Conservation (phyloP, 495 filamentous ascomycete genomes). For the Hyaloscypha bicolor region DNA sequence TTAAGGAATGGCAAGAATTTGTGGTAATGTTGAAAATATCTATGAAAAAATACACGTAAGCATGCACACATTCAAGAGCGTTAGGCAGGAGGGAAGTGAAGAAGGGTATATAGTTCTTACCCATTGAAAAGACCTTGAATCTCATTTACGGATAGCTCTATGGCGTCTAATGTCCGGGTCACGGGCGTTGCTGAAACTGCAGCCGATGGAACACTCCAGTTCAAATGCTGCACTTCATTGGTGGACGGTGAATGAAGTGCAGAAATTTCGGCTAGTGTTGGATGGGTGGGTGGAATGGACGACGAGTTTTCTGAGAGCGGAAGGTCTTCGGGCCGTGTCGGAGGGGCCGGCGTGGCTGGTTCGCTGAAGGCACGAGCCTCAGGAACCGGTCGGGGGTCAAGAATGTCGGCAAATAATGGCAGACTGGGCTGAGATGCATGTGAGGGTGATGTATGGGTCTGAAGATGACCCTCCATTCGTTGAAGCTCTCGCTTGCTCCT, state of each 20-base stretch:
- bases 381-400: neutral
- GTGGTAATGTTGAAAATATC: conserved; percentile 76
- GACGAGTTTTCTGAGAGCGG: conserved; percentile 38
- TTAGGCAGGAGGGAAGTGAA: neutral
- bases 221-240: neutral
- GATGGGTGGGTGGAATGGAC: conserved; percentile 45
- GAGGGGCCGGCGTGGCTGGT: neutral
- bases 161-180: conserved; percentile 67
- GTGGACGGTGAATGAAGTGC: neutral
- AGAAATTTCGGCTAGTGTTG: conserved; percentile 31
- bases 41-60: neutral
- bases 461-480: neutral
- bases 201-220: too few species aligned
- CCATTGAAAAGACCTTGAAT: conserved; percentile 64
- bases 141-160: conserved; percentile 63
- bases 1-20: conserved; percentile 82
- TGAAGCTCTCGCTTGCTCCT: neutral
- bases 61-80: neutral
- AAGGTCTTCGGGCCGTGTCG: neutral
- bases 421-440: neutral
- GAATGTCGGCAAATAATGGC: neutral
- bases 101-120: conserved; percentile 46
- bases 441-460: neutral
- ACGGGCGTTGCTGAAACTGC: conserved; percentile 34
- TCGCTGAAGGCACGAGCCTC: neutral